A percentile compares a stretch with the other conserved stretches of the same genome.
Evolutionary conservation across 2,329 filamentous ascomycete species (phyloP).

Genomic region (Amauroascus verrucosus): DNA sequence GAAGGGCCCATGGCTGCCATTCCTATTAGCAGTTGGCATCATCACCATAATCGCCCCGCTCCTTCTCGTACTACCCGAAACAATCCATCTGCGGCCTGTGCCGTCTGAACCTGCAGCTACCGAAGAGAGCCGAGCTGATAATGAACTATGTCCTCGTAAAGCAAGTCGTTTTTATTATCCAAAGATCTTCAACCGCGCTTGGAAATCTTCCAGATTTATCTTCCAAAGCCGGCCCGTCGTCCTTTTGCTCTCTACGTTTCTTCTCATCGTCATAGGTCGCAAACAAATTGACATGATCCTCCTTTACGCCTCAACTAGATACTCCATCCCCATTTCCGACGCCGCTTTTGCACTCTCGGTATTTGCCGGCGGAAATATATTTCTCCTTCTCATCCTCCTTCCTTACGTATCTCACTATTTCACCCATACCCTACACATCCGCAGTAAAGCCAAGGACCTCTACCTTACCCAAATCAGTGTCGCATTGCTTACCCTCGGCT

Average conservation of each 20-base stretch:
- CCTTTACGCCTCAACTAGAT: constrained; percentile 45
- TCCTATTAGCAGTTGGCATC: constrained; percentile 29
- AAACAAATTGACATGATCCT: constrained; percentile 40
- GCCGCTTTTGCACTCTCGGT: constrained; percentile 38
- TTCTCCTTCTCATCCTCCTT: constrained; percentile 39
- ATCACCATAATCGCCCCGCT: constrained; percentile 27
- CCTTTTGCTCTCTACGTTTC: constrained; percentile 38
- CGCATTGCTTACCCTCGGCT: constrained; percentile 35
- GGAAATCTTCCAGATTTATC: constrained; percentile 16
- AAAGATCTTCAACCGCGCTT: constrained; percentile 6
- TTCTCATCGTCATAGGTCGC: constrained; percentile 41
- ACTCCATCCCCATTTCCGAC: constrained; percentile 39
- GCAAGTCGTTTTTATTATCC: not conserved
- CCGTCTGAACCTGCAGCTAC: not conserved
- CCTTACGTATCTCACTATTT: constrained; percentile 35
- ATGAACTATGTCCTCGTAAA: not conserved
- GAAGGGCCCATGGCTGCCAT: constrained; percentile 32
- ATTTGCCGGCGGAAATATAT: constrained; percentile 39
- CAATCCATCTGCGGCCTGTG: constrained; percentile 23
- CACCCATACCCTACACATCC: constrained; percentile 18
- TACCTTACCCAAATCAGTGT: constrained; percentile 39
- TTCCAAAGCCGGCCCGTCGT: constrained; percentile 34
- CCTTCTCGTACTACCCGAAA: constrained; percentile 31
- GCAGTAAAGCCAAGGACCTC: constrained; percentile 37
- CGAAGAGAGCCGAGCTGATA: not conserved